These are phyloP conservation scores for Plasmodium fragile DNA, from an alignment of 169 alveolate genomes.

Conservation along the genomic window DNA sequence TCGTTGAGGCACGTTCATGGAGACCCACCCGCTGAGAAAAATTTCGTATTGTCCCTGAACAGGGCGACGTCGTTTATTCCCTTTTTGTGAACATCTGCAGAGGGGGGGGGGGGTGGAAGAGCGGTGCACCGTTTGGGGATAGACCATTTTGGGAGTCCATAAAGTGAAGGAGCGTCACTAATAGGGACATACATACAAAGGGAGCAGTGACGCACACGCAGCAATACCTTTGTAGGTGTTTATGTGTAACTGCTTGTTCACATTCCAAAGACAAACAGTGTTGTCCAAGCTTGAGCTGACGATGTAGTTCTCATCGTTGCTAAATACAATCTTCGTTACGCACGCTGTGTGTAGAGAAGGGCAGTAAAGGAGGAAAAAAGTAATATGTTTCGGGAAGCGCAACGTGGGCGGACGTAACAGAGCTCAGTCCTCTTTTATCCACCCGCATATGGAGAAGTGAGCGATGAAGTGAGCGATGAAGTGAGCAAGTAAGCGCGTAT, in stretches of 20 bases:
- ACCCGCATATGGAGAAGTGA: neutral
- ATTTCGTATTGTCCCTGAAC: conserved; percentile 55
- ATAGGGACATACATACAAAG: neutral
- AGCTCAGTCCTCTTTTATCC: neutral
- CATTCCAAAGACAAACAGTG: conserved; percentile 58
- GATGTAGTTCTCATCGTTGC: conserved; percentile 54
- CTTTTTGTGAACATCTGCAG: conserved; percentile 61
- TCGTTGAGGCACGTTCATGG: neutral
- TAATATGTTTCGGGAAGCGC: neutral
- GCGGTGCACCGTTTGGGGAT: neutral
- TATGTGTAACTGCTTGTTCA: conserved; percentile 41
- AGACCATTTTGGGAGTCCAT: neutral
- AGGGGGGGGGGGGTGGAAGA: neutral
- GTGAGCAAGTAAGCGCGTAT: neutral
- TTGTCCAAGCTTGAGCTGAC: conserved; percentile 60
- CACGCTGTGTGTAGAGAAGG: conserved; percentile 21
- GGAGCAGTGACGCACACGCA: neutral
- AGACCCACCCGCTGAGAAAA: conserved; percentile 56
- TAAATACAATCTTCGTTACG: conserved; percentile 42
- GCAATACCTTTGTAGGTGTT: conserved; percentile 40
- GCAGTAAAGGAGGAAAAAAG: neutral
- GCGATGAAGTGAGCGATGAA: too few relatives aligned
- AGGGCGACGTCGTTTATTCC: conserved; percentile 73
- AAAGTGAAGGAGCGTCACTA: neutral
- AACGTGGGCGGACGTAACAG: neutral